Percentiles rank a stretch among this genome's conserved stretches.
Evolutionary conservation across 208 protist genomes (phyloP).

Genomic region (Leishmania tropica): DNA sequence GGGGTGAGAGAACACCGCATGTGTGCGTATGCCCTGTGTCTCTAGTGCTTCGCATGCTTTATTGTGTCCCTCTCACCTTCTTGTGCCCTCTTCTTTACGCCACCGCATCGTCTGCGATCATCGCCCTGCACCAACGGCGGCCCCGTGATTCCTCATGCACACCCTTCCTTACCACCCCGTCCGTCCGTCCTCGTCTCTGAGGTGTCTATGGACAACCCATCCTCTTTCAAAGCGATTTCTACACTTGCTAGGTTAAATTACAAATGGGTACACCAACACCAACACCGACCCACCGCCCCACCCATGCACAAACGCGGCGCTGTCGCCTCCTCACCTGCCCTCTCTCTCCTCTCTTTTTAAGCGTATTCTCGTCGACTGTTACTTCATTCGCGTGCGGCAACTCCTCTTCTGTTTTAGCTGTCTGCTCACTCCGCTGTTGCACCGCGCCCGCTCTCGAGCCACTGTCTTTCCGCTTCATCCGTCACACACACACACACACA

Average conservation of each 20-base stretch:
- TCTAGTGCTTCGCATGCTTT: background rate
- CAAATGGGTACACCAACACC: background rate
- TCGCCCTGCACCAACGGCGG: background rate
- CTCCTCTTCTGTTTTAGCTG: background rate
- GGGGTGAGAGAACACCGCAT: background rate
- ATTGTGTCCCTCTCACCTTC: slow-evolving; percentile 1
- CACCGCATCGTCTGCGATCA: background rate
- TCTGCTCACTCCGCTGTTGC: background rate
- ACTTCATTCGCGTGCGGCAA: background rate
- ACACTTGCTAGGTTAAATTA: background rate
- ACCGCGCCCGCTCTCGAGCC: background rate
- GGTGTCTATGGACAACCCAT: background rate
- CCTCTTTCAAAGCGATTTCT: background rate
- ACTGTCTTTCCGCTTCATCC: background rate
- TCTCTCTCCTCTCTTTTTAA: background rate
- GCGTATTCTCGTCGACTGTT: background rate
- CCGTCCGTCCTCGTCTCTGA: background rate
- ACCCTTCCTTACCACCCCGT: background rate
- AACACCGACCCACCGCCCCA: background rate
- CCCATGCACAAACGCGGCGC: background rate
- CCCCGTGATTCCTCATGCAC: background rate
- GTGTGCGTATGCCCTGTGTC: background rate
- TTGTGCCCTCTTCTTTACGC: background rate
- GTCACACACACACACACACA: background rate
- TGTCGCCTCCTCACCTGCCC: background rate